These are phyloP conservation scores for Fusarium lateritium DNA, from an alignment of 2,329 filamentous ascomycete species.

Conservation along the genomic window DNA sequence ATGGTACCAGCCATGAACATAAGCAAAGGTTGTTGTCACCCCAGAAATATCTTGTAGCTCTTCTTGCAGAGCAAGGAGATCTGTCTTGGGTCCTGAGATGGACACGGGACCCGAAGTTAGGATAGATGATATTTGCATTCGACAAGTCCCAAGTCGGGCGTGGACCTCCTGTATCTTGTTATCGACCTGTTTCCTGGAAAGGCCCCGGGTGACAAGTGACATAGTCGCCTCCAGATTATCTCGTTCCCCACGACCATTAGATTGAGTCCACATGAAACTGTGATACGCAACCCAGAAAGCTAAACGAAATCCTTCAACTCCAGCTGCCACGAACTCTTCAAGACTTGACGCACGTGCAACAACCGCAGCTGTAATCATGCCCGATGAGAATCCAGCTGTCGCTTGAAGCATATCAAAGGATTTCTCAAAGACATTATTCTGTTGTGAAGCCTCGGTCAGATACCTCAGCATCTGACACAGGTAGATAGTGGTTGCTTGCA, in stretches of 20 bases:
- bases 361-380: constrained; percentile 3
- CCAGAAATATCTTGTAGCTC: not conserved
- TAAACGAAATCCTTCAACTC: constrained; percentile 2
- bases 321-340: not conserved
- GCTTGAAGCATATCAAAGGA: not conserved
- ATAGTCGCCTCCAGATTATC: not conserved
- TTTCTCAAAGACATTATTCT: not conserved
- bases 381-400: constrained; percentile 10
- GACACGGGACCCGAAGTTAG: not conserved
- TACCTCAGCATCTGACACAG: constrained; percentile 8
- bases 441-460: not conserved
- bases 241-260: too few relatives aligned
- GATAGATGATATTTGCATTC: not conserved
- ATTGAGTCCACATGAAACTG: not conserved
- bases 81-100: not conserved
- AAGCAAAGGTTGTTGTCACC: constrained; percentile 1
- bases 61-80: not conserved
- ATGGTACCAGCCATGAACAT: constrained; percentile 20
- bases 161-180: not conserved
- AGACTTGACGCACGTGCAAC: not conserved
- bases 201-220: constrained; percentile 2
- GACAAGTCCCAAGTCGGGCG: not conserved
- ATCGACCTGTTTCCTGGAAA: not conserved
- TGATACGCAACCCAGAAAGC: constrained; percentile 8
- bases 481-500: constrained; percentile 8